Conservation (phyloP, 176 grass and related monocot species). For the Musa beccarii region DNA sequence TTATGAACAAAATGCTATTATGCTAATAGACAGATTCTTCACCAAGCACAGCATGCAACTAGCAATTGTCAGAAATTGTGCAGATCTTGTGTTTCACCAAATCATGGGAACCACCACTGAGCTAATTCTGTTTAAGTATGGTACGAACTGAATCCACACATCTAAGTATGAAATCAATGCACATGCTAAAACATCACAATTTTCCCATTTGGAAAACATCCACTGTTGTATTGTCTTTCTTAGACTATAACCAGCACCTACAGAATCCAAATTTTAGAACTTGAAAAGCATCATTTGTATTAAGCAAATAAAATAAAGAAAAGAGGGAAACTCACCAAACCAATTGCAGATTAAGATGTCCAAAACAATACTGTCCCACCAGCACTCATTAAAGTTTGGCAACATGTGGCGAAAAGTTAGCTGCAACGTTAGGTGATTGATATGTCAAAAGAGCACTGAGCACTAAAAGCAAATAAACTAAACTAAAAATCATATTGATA, state of each 20-base stretch:
- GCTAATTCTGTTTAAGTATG: too few relatives aligned
- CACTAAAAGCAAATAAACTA: neutral
- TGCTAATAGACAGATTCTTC: too few relatives aligned
- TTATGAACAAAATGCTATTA: too few relatives aligned
- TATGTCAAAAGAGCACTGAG: neutral
- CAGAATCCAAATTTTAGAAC: neutral
- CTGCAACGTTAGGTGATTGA: slow-evolving; percentile 29
- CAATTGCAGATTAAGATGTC: slow-evolving; percentile 99
- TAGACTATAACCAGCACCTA: neutral
- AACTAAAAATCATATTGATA: neutral
- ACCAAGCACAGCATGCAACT: too few relatives aligned
- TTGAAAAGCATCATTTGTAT: slow-evolving; percentile 1
- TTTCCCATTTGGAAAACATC: too few relatives aligned
- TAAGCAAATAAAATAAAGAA: slow-evolving; percentile 18
- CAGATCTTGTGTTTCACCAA: too few relatives aligned
- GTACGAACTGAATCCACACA: too few relatives aligned
- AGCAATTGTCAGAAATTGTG: too few relatives aligned
- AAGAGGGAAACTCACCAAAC: slow-evolving; percentile 66
- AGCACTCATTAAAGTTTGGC: slow-evolving; percentile 98
- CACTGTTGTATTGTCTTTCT: too few relatives aligned
- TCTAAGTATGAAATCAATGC: too few relatives aligned
- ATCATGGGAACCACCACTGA: too few relatives aligned
- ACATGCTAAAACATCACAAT: too few relatives aligned
- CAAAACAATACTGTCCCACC: slow-evolving; percentile 97
- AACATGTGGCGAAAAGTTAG: slow-evolving; percentile 99